These are phyloP conservation scores for Penicillium griseofulvum DNA, from an alignment of 2,329 filamentous ascomycete species.

Conservation along the genomic window DNA sequence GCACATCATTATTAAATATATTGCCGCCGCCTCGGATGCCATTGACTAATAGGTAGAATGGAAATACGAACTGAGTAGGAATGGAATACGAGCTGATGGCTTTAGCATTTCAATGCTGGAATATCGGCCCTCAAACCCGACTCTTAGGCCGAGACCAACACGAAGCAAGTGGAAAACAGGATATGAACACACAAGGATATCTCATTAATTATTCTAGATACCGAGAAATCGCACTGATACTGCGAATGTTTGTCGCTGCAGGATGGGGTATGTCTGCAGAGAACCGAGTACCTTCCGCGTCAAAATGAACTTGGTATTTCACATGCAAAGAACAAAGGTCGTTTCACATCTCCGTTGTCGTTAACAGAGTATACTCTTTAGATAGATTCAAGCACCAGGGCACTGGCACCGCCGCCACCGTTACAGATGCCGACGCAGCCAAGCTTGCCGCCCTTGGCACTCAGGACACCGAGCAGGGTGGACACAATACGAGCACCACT, in stretches of 20 bases:
- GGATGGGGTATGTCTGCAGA: not conserved
- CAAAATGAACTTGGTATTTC: constrained; percentile 7
- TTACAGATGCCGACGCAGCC: constrained; percentile 96
- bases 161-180: not conserved
- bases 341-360: constrained; percentile 21
- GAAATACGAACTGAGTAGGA: not conserved
- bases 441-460: constrained; percentile 88
- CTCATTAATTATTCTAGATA: constrained; percentile 8
- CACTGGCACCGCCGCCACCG: constrained; percentile 91
- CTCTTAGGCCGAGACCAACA: not conserved
- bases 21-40: not conserved
- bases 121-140: not conserved
- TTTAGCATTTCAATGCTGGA: not conserved
- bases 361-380: constrained; percentile 26
- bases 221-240: not conserved
- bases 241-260: not conserved
- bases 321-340: constrained; percentile 16
- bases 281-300: constrained; percentile 3
- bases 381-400: constrained; percentile 76
- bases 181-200: constrained; percentile 5
- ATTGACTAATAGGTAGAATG: not conserved
- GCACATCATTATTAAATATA: not conserved
- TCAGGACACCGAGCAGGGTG: constrained; percentile 83
- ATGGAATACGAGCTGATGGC: not conserved
- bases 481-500: constrained; percentile 92